These are phyloP conservation scores for Sugiyamaella castrensis DNA, from an alignment of 1,139 yeast species.

Conservation along the genomic window DNA sequence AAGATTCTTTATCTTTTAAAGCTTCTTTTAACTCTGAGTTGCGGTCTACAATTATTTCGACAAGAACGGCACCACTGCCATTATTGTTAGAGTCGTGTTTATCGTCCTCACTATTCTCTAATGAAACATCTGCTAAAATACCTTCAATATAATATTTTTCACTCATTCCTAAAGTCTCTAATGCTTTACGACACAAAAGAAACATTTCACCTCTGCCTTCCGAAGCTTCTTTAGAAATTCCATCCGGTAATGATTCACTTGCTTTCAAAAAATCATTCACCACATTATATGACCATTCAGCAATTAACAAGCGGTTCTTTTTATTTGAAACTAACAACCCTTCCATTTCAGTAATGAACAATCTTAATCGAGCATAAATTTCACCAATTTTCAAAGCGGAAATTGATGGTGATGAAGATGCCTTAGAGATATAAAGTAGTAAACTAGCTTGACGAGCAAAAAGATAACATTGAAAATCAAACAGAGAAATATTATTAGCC, in stretches of 20 bases:
- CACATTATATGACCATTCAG: constrained; percentile 38
- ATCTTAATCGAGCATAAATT: constrained; percentile 36
- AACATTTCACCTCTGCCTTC: constrained; percentile 42
- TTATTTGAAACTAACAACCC: constrained; percentile 30
- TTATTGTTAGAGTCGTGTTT: constrained; percentile 1
- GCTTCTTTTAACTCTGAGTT: constrained; percentile 26
- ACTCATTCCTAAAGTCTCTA: constrained; percentile 37
- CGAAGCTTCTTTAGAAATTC: constrained; percentile 34
- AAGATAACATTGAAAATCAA: constrained; percentile 43
- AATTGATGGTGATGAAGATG: constrained; percentile 40
- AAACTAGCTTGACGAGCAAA: constrained; percentile 43
- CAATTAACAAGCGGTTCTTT: constrained; percentile 27
- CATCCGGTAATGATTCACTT: constrained; percentile 30
- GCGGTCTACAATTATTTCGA: constrained; percentile 14
- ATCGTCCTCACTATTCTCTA: constrained; percentile 22
- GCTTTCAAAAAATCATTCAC: constrained; percentile 35
- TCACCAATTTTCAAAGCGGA: constrained; percentile 36
- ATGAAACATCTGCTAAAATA: constrained; percentile 41
- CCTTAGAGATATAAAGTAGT: constrained; percentile 32
- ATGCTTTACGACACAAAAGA: constrained; percentile 36
- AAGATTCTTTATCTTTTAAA: constrained; percentile 33
- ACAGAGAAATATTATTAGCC: constrained; percentile 39
- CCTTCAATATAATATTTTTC: constrained; percentile 40
- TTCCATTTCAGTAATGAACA: constrained; percentile 44
- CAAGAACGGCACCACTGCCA: too few relatives aligned